These are phyloP conservation scores for Wickerhamiella azymoides DNA, from an alignment of 805 yeast species.

Conservation along the genomic window DNA sequence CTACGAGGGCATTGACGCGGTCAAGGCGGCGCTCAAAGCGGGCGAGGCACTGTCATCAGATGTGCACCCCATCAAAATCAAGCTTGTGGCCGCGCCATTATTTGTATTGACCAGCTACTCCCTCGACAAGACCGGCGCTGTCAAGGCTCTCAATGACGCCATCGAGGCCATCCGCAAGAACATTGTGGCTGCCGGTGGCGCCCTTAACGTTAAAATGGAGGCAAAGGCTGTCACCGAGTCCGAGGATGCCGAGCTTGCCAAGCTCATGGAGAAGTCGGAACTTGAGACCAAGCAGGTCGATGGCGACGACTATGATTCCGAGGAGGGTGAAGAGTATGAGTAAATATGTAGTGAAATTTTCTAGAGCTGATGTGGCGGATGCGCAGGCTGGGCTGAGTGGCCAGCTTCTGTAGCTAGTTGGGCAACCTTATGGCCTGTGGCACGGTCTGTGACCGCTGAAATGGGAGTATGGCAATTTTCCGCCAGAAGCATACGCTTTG, in stretches of 20 bases:
- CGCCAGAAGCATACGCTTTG: no score
- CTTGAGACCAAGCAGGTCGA: slow-evolving; percentile 75
- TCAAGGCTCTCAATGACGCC: slow-evolving; percentile 63
- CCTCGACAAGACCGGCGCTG: slow-evolving; percentile 80
- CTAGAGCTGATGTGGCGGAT: no score
- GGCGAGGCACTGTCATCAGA: slow-evolving; percentile 80
- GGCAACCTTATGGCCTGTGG: no score
- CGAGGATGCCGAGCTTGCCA: slow-evolving; percentile 95
- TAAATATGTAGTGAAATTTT: background rate
- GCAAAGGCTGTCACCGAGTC: slow-evolving; percentile 98
- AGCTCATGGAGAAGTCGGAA: slow-evolving; percentile 85
- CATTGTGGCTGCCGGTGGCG: slow-evolving; percentile 66
- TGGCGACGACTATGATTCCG: slow-evolving; percentile 54
- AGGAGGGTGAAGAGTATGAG: slow-evolving; percentile 19
- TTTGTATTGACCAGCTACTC: slow-evolving; percentile 89
- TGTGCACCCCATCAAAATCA: slow-evolving; percentile 77
- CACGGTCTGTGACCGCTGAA: no score
- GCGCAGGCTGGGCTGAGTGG: no score
- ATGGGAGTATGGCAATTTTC: no score
- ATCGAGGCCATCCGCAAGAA: slow-evolving; percentile 59
- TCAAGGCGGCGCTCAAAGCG: slow-evolving; percentile 71
- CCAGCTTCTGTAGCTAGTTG: no score
- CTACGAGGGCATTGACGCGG: slow-evolving; percentile 96
- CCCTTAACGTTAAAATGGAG: slow-evolving; percentile 87
- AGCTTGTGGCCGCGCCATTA: slow-evolving; percentile 93